Conservation (phyloP, 2,329 filamentous ascomycete genomes). For the Neurospora sp. region DNA sequence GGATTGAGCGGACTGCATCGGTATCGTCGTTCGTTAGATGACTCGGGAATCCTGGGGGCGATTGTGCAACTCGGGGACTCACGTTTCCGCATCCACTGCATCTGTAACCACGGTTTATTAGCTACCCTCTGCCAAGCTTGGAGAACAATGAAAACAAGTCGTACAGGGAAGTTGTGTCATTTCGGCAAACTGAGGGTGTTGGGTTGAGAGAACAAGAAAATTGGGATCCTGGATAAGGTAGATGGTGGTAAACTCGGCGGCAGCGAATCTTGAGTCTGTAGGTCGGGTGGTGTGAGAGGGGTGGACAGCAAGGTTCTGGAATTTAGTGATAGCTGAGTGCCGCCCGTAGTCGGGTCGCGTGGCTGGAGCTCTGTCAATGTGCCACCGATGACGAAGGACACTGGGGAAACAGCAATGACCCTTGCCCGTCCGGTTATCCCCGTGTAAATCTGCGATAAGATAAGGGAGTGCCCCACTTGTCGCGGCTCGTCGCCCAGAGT, state of each 20-base stretch:
- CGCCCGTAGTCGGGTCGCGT: background rate
- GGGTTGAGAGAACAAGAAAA: background rate
- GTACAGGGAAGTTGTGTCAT: slow-evolving; percentile 22
- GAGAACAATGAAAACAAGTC: slow-evolving; percentile 8
- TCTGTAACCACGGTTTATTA: slow-evolving; percentile 43
- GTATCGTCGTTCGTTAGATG: slow-evolving; percentile 1
- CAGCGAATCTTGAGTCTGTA: background rate
- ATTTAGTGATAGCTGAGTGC: slow-evolving; percentile 2
- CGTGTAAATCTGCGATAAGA: slow-evolving; percentile 17
- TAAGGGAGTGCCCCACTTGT: slow-evolving; percentile 10
- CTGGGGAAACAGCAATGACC: slow-evolving; percentile 2
- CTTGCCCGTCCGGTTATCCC: background rate
- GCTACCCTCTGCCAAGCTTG: slow-evolving; percentile 7
- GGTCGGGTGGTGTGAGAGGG: background rate
- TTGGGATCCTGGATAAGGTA: background rate
- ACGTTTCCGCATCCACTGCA: slow-evolving; percentile 96
- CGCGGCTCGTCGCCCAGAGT: slow-evolving; percentile 13
- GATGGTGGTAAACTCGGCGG: background rate
- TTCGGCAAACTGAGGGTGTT: background rate
- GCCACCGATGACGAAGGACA: slow-evolving; percentile 17
- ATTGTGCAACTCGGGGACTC: slow-evolving; percentile 20
- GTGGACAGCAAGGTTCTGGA: background rate
- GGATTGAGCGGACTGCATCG: slow-evolving; percentile 68
- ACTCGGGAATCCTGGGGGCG: background rate
- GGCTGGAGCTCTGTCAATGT: slow-evolving; percentile 14